These are phyloP conservation scores for Xanthoconium separans DNA, from an alignment of 1,284 basidiomycete genomes.

Conservation along the genomic window DNA sequence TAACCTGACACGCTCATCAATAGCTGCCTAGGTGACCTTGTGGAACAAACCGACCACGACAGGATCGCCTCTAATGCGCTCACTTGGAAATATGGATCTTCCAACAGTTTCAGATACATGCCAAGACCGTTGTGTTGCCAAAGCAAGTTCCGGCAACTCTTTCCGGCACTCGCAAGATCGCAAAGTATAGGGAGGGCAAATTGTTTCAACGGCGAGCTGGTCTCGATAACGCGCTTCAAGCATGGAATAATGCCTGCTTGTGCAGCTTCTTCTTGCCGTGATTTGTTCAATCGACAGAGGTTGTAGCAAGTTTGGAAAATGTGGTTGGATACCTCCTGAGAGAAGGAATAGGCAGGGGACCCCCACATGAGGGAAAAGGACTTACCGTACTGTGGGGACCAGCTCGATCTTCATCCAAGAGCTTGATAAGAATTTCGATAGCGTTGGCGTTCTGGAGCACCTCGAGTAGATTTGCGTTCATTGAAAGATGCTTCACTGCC, in stretches of 20 bases:
- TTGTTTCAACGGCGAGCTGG: slow-evolving; percentile 89
- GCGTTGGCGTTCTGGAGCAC: slow-evolving; percentile 95
- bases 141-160: slow-evolving; percentile 81
- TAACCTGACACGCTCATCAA: slow-evolving; percentile 52
- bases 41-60: slow-evolving; percentile 65
- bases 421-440: slow-evolving; percentile 84
- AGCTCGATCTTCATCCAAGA: slow-evolving; percentile 79
- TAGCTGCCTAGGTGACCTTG: slow-evolving; percentile 1
- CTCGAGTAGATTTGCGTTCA: slow-evolving; percentile 87
- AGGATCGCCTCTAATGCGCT: slow-evolving; percentile 89
- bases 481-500: slow-evolving; percentile 94
- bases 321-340: slow-evolving; percentile 89
- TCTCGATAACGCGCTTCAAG: slow-evolving; percentile 83
- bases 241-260: slow-evolving; percentile 93
- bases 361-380: slow-evolving; percentile 12
- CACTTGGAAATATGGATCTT: slow-evolving; percentile 95
- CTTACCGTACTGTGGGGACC: slow-evolving; percentile 81
- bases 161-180: slow-evolving; percentile 91
- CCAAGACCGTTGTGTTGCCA: slow-evolving; percentile 86
- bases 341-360: slow-evolving; percentile 1
- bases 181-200: slow-evolving; percentile 96
- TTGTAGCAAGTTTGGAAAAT: slow-evolving; percentile 96
- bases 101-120: slow-evolving; percentile 83
- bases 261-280: slow-evolving; percentile 94
- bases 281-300: slow-evolving; percentile 91